phyloP scores from a whole-genome alignment of 2,329 filamentous ascomycete species.

The Fusarium xyrophilum region DNA sequence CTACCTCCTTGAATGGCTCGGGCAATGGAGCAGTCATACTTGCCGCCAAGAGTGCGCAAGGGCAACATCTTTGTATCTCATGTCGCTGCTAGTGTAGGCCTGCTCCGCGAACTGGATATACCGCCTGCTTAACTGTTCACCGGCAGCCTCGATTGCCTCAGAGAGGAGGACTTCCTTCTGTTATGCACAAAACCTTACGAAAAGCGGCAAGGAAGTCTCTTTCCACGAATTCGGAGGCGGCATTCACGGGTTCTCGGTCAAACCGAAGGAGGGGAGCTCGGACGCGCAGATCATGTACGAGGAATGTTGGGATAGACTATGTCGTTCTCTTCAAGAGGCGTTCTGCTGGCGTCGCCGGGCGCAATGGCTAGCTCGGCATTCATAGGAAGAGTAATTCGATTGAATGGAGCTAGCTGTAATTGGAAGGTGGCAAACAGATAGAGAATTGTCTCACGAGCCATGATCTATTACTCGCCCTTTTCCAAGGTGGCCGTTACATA shows the following conservation, averaged over 20 bases:
- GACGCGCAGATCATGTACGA: fast-evolving
- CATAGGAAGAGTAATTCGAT: too few relatives aligned
- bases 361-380: too few relatives aligned
- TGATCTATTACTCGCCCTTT: too few relatives aligned
- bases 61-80: neutral
- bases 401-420: too few relatives aligned
- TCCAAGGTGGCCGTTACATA: too few relatives aligned
- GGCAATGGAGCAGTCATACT: neutral
- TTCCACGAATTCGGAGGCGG: fast-evolving
- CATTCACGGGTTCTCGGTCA: neutral
- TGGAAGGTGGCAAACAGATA: too few relatives aligned
- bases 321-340: fast-evolving
- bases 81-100: fast-evolving
- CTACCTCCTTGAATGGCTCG: neutral
- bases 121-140: neutral
- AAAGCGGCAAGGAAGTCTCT: neutral
- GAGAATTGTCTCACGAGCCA: too few relatives aligned
- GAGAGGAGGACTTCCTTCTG: neutral
- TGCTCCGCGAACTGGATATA: fast-evolving
- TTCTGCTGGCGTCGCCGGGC: too few relatives aligned
- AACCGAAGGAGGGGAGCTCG: fast-evolving
- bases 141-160: neutral
- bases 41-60: neutral
- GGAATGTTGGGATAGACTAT: neutral
- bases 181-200: neutral